Conservation (phyloP, 2,329 filamentous ascomycete species). For the Epichloe uncinata region DNA sequence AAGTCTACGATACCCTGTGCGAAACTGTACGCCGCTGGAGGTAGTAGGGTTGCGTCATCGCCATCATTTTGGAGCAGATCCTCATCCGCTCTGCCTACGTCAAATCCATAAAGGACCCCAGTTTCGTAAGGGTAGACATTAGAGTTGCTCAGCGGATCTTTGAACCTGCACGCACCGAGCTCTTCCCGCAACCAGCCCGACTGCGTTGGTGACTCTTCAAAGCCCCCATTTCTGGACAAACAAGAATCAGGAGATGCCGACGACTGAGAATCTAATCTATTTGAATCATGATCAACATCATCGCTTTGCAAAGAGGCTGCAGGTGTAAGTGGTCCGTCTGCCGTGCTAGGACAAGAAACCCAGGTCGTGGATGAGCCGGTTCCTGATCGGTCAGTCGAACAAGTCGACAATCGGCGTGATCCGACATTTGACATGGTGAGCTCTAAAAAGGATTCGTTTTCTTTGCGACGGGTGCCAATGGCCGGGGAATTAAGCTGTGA, state of each 20-base stretch:
- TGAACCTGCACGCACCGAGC: neutral
- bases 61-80: slow-evolving; percentile 1
- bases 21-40: neutral
- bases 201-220: neutral
- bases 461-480: neutral
- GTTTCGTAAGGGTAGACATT: neutral
- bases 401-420: neutral
- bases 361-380: neutral
- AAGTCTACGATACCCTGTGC: slow-evolving; percentile 14
- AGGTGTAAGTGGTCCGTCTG: slow-evolving; percentile 2
- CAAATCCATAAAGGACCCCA: neutral
- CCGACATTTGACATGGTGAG: neutral
- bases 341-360: neutral
- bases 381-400: neutral
- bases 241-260: slow-evolving; percentile 5
- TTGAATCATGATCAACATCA: neutral
- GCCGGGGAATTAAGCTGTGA: neutral
- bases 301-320: slow-evolving; percentile 5
- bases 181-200: slow-evolving; percentile 1
- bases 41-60: neutral
- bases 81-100: neutral
- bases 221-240: slow-evolving; percentile 2
- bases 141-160: neutral
- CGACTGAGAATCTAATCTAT: neutral
- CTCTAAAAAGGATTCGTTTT: neutral